Evolutionary conservation across 805 yeast species (phyloP).

Genomic region (Torulaspora delbrueckii): DNA sequence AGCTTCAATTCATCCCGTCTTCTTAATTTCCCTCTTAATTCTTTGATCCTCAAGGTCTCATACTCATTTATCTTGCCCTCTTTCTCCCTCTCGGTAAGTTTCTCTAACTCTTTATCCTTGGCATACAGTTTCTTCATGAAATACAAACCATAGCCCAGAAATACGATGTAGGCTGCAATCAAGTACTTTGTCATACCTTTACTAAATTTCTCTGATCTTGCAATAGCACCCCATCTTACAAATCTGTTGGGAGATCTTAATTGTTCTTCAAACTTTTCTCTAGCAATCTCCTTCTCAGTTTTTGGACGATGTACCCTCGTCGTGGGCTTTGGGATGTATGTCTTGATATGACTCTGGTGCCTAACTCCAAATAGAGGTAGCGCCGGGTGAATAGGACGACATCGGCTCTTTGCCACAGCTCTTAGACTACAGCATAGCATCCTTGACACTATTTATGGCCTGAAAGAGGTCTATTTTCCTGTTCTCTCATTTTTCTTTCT

Average conservation of each 20-base stretch:
- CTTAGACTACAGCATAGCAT: slow-evolving; percentile 3
- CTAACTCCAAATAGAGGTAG: slow-evolving; percentile 1
- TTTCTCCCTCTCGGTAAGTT: slow-evolving; percentile 38
- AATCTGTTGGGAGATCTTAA: slow-evolving; percentile 36
- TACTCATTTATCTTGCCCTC: slow-evolving; percentile 46
- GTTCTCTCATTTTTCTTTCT: neutral
- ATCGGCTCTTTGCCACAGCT: neutral
- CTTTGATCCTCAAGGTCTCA: slow-evolving; percentile 57
- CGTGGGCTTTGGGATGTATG: slow-evolving; percentile 20
- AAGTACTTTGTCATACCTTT: slow-evolving; percentile 60
- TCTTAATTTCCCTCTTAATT: slow-evolving; percentile 53
- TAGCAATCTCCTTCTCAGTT: slow-evolving; percentile 34
- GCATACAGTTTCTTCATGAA: slow-evolving; percentile 62
- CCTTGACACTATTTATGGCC: neutral
- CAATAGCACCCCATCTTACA: slow-evolving; percentile 49
- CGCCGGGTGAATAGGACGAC: neutral
- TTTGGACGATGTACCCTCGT: slow-evolving; percentile 22
- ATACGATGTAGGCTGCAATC: slow-evolving; percentile 52
- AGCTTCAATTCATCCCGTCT: slow-evolving; percentile 60
- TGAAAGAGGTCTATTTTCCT: neutral
- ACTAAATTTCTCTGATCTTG: slow-evolving; percentile 53
- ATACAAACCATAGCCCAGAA: slow-evolving; percentile 54
- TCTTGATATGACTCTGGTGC: slow-evolving; percentile 8
- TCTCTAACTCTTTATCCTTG: slow-evolving; percentile 57
- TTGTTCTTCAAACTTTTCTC: slow-evolving; percentile 33